A percentile compares a stretch with the other conserved stretches of the same genome.
Evolutionary conservation across 805 yeast species (phyloP).

Genomic region (Kodamaea fukazawae): DNA sequence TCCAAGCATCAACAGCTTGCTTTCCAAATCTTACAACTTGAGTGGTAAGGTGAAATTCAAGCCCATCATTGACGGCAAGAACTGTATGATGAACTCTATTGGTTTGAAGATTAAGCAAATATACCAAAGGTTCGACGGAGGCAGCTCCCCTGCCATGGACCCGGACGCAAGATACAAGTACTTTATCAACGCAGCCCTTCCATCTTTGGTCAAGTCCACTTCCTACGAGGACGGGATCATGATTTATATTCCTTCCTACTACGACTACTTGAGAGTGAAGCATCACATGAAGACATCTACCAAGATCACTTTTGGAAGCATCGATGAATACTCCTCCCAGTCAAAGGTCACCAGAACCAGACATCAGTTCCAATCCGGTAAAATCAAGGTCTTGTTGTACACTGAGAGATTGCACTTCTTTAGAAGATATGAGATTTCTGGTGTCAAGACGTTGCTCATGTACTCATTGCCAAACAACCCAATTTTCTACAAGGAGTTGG

Average conservation of each 20-base stretch:
- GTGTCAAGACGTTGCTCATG: slow-evolving; percentile 78
- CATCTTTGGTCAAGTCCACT: slow-evolving; percentile 62
- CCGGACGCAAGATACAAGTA: slow-evolving; percentile 81
- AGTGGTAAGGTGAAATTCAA: slow-evolving; percentile 61
- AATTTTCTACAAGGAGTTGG: slow-evolving; percentile 72
- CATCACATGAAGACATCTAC: slow-evolving; percentile 65
- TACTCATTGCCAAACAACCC: slow-evolving; percentile 88
- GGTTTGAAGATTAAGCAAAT: slow-evolving; percentile 67
- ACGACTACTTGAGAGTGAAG: slow-evolving; percentile 78
- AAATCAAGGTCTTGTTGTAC: slow-evolving; percentile 71
- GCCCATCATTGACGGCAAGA: slow-evolving; percentile 39
- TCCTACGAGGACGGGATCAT: slow-evolving; percentile 72
- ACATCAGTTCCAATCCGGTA: slow-evolving; percentile 60
- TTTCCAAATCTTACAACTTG: slow-evolving; percentile 51
- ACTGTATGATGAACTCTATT: slow-evolving; percentile 58
- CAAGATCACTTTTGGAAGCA: slow-evolving; percentile 60
- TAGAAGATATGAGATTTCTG: slow-evolving; percentile 79
- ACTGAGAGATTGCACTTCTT: slow-evolving; percentile 93
- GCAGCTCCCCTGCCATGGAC: slow-evolving; percentile 53
- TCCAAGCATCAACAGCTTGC: slow-evolving; percentile 73
- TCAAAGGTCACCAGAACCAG: slow-evolving; percentile 71
- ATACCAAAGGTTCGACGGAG: slow-evolving; percentile 65
- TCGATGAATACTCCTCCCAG: slow-evolving; percentile 80
- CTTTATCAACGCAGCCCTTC: slow-evolving; percentile 71
- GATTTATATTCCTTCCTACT: slow-evolving; percentile 79